Evolutionary conservation across 306 rosid species (phyloP).

Genomic region (Vachellia pachyceras): DNA sequence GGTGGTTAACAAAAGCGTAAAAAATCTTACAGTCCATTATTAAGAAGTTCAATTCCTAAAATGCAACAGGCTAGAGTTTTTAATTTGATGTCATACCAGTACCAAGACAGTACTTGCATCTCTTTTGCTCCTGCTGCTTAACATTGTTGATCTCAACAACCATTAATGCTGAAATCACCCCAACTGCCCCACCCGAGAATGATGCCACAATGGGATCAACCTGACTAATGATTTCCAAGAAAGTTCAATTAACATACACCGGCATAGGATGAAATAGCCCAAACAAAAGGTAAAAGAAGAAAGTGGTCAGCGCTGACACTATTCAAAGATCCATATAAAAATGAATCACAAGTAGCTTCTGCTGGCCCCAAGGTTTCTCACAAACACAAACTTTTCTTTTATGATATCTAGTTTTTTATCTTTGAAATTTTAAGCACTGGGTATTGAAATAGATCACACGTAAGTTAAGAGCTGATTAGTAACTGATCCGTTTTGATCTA

Average conservation of each 20-base stretch:
- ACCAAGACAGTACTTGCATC: slow-evolving; percentile 98
- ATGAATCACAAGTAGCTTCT: slow-evolving; percentile 18
- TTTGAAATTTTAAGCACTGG: background rate
- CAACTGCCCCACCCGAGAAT: slow-evolving; percentile 98
- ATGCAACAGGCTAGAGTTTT: slow-evolving; percentile 9
- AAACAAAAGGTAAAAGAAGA: background rate
- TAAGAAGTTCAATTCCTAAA: slow-evolving; percentile 12
- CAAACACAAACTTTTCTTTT: background rate
- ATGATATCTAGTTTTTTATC: background rate
- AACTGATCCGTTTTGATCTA: background rate
- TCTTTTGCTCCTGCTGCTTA: slow-evolving; percentile 90
- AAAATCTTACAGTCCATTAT: background rate
- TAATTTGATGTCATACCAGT: slow-evolving; percentile 64
- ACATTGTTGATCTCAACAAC: slow-evolving; percentile 98
- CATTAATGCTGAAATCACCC: slow-evolving; percentile 95
- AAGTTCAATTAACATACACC: slow-evolving; percentile 1
- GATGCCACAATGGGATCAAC: slow-evolving; percentile 99
- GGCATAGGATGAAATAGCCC: slow-evolving; percentile 19
- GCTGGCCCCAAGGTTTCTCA: background rate
- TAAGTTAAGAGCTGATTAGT: background rate
- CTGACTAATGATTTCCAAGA: slow-evolving; percentile 66
- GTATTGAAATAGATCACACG: background rate
- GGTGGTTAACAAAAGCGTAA: background rate
- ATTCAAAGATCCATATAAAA: slow-evolving; percentile 22
- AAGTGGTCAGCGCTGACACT: background rate